A percentile compares a stretch with the other conserved stretches of the same genome.
Conservation (phyloP, 148 eudicot genomes). For the Heliamphora exappendiculata region DNA sequence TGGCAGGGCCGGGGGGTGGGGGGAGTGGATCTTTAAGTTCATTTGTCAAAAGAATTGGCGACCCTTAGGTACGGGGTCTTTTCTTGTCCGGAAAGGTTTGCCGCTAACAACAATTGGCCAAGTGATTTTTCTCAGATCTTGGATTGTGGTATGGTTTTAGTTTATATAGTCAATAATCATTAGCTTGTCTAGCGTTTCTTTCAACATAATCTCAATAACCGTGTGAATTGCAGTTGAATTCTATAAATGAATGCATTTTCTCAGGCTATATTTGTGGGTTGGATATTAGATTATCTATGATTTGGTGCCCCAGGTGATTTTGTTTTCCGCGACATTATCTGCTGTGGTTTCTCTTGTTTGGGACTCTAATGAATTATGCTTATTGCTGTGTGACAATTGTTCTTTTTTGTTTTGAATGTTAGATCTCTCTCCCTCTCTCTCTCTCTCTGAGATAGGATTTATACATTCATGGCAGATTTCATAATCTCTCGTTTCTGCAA, state of each 20-base stretch:
- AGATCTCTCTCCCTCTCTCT: background rate
- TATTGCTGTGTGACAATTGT: background rate
- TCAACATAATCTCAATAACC: background rate
- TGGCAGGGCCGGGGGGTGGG: no score
- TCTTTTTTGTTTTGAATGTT: background rate
- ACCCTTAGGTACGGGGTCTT: no score
- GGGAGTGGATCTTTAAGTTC: no score
- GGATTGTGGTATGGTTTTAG: background rate
- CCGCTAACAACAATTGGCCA: no score
- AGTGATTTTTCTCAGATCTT: no score
- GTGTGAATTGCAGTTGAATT: background rate
- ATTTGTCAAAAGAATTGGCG: no score
- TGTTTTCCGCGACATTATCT: background rate
- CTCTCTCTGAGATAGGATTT: slow-evolving; percentile 2
- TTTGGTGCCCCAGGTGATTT: background rate
- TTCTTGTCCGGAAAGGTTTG: no score
- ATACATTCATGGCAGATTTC: background rate
- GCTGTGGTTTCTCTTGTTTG: background rate
- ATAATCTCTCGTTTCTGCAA: background rate
- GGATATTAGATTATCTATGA: background rate
- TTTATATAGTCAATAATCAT: background rate
- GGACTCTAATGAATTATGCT: background rate
- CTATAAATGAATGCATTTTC: background rate
- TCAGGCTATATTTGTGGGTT: background rate
- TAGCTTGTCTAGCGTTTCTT: background rate